These are phyloP conservation scores for Fraxinus cuspidata DNA, from an alignment of 257 asterid genomes.

Conservation along the genomic window DNA sequence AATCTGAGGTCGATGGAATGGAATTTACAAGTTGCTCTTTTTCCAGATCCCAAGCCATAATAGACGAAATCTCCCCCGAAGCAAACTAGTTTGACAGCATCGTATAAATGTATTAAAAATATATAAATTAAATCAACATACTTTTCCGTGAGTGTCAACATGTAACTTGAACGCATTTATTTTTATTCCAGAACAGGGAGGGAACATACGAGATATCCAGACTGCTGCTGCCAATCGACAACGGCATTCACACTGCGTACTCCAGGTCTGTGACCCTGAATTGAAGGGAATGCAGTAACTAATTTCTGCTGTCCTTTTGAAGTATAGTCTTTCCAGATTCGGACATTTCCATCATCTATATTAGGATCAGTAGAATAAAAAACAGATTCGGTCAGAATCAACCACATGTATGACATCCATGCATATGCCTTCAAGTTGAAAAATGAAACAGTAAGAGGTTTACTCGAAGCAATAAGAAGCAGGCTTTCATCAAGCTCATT, in stretches of 20 bases:
- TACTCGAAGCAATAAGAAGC: constrained; percentile 99
- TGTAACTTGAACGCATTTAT: neutral
- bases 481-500: constrained; percentile 89
- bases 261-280: constrained; percentile 90
- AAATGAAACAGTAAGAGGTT: constrained; percentile 23
- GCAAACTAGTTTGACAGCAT: constrained; percentile 55
- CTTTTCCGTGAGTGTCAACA: neutral
- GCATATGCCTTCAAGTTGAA: neutral
- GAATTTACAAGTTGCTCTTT: constrained; percentile 84
- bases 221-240: constrained; percentile 99
- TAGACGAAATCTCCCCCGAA: constrained; percentile 83
- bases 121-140: constrained; percentile 1
- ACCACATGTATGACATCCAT: neutral
- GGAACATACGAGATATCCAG: constrained; percentile 63
- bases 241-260: constrained; percentile 88
- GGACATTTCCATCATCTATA: constrained; percentile 86
- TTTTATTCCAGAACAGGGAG: neutral
- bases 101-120: constrained; percentile 15
- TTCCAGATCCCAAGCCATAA: constrained; percentile 98
- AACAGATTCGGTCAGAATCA: constrained; percentile 4
- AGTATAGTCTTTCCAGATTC: constrained; percentile 91
- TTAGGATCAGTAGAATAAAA: constrained; percentile 25
- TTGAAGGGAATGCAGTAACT: constrained; percentile 86
- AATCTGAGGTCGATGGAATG: constrained; percentile 74
- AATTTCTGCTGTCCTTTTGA: constrained; percentile 72